Conservation (phyloP, 208 protist genomes). For the Trypanosoma platydactyli region DNA sequence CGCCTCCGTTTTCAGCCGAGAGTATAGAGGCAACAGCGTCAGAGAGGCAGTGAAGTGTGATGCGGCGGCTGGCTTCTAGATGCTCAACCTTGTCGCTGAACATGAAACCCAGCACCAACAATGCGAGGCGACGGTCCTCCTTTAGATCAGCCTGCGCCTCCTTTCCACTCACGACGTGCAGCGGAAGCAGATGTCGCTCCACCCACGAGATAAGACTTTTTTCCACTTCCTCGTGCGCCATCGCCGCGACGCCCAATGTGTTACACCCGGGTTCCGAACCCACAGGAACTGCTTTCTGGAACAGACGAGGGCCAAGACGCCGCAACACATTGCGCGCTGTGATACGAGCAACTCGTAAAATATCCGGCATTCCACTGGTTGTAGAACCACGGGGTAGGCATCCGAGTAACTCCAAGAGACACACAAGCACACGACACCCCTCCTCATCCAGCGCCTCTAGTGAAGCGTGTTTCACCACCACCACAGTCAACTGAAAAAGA, state of each 20-base stretch:
- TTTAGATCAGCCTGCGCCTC: conserved; percentile 18
- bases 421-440: conserved; percentile 18
- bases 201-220: conserved; percentile 24
- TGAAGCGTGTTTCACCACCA: conserved; percentile 18
- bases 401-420: conserved; percentile 19
- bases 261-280: background rate
- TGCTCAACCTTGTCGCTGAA: background rate
- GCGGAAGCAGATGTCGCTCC: conserved; percentile 24
- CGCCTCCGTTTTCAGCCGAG: conserved; percentile 1
- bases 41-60: conserved; percentile 16
- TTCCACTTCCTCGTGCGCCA: background rate
- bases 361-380: background rate
- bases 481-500: conserved; percentile 18
- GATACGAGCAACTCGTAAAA: conserved; percentile 24
- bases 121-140: conserved; percentile 26
- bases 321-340: conserved; percentile 27
- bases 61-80: background rate
- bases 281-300: background rate
- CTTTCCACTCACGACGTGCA: conserved; percentile 17
- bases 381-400: conserved; percentile 13
- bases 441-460: conserved; percentile 2
- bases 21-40: conserved; percentile 20
- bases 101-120: conserved; percentile 20
- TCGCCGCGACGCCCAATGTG: background rate
- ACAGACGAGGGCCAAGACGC: conserved; percentile 14